Conservation (phyloP, 2,329 filamentous ascomycete genomes). For the Sclerotinia glacialis region DNA sequence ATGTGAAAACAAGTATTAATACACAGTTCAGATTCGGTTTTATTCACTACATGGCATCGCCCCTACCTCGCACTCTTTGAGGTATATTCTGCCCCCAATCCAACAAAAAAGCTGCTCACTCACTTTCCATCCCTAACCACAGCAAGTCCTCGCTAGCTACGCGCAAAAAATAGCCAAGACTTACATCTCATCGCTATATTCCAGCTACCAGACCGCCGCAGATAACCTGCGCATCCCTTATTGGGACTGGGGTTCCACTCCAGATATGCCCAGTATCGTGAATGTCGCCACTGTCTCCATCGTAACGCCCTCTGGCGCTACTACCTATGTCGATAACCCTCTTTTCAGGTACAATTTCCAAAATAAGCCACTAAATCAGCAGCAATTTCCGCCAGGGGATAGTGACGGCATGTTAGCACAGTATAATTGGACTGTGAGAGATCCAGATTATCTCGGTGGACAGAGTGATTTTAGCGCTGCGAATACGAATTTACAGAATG, state of each 20-base stretch:
- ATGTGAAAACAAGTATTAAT: background rate
- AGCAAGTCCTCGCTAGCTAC: constrained; percentile 52
- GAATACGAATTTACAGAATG: constrained; percentile 27
- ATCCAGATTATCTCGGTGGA: constrained; percentile 22
- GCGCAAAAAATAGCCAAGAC: constrained; percentile 46
- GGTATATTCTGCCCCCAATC: constrained; percentile 39
- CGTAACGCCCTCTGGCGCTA: constrained; percentile 31
- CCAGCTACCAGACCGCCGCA: constrained; percentile 45
- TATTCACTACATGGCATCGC: constrained; percentile 51
- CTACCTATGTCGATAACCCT: constrained; percentile 47
- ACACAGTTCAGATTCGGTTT: constrained; percentile 25
- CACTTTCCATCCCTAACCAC: background rate
- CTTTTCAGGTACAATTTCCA: constrained; percentile 53
- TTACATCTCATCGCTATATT: constrained; percentile 41
- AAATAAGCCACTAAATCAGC: constrained; percentile 38
- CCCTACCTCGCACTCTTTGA: constrained; percentile 55
- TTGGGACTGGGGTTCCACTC: constrained; percentile 48
- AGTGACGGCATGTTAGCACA: constrained; percentile 37
- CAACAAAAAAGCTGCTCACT: constrained; percentile 1
- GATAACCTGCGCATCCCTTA: constrained; percentile 46
- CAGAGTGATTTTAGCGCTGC: constrained; percentile 27
- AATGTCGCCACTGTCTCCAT: constrained; percentile 38
- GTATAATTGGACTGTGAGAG: constrained; percentile 41
- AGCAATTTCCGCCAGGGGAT: constrained; percentile 40
- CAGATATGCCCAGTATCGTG: constrained; percentile 44